A percentile compares a stretch with the other conserved stretches of the same genome.
Evolutionary conservation across 78 protist species (phyloP).

Genomic region (Dictyostelium capitatum): DNA sequence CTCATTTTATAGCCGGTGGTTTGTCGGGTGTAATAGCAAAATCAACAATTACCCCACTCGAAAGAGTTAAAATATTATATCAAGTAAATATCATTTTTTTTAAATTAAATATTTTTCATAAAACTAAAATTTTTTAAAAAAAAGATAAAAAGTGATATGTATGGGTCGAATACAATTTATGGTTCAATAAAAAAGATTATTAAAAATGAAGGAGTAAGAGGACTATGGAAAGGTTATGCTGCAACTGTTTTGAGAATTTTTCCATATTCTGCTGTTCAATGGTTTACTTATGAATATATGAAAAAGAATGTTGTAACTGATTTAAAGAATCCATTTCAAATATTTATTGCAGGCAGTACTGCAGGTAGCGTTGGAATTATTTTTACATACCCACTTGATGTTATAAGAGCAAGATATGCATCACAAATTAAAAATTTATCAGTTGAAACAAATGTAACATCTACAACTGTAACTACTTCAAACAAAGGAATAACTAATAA

Average conservation of each 20-base stretch:
- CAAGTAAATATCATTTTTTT: constrained; percentile 30
- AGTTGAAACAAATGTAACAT: not conserved
- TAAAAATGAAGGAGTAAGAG: constrained; percentile 82
- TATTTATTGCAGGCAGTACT: constrained; percentile 83
- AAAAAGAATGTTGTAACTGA: not conserved
- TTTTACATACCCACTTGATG: constrained; percentile 94
- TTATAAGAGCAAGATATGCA: constrained; percentile 87
- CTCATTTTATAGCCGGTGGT: constrained; percentile 61
- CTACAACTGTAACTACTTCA: not conserved
- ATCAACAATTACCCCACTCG: constrained; percentile 89
- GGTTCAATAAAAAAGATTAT: constrained; percentile 39
- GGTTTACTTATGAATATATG: constrained; percentile 52
- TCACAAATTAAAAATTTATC: not conserved
- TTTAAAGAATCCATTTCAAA: constrained; percentile 16
- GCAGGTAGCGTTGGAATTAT: constrained; percentile 90
- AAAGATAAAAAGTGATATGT: constrained; percentile 51
- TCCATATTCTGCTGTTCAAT: constrained; percentile 90
- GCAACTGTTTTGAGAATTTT: constrained; percentile 86
- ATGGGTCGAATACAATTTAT: constrained; percentile 10
- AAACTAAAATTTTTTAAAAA: not conserved
- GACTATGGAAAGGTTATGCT: constrained; percentile 88
- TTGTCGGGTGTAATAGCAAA: constrained; percentile 83
- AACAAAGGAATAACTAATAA: constrained; percentile 42
- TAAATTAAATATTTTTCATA: not conserved
- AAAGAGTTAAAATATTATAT: constrained; percentile 89